Base-by-base conservation (phyloP, 2,329 filamentous ascomycete species). In the Chaetomium sp. region DNA sequence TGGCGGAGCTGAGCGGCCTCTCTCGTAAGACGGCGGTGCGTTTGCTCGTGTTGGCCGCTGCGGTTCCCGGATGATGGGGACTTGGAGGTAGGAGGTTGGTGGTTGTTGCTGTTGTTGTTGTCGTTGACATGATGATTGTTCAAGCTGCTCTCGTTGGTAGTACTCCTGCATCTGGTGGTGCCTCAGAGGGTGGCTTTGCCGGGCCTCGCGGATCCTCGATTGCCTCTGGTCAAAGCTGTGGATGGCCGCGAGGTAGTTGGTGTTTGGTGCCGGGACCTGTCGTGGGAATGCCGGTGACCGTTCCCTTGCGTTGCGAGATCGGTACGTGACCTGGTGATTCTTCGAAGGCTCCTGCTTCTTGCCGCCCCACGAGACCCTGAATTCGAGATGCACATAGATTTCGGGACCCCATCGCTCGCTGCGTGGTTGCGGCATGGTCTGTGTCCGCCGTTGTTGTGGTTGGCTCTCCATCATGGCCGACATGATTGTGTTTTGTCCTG, bases 331-430 rank as follows among this genome's bases (percentile, higher is more conserved):
- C 34, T 73, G 72, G 57, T 76, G 76, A 51, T 67, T 72, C 56
- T 72, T 75, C 10, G 74, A 70, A 10, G 72, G 57, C 6, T 52
- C 45, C 54, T 75, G 70, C 41, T 61, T 62, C 48, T 71, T 72
- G n/a, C 72, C 71, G n/a, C 72, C 71, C 72, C 75, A 79, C 0
- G 77, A 78, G 32, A 81, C 66, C 35, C 78, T 76, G 56, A 80
- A 77, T 62, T 79, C 77, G 56, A 81, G 67, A 53, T 78, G 74
- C 8, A 80, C 67, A 56, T 78, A 80, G 53, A 80, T 68, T 56
- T 76, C 74, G 34, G 74, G 75, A 34, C 68, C 64, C 42, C 61
- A 46, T 47, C 58, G 56, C 33, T 63, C 59, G 11, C 38, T 46
- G 19, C 49, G 46, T 19, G 48, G 35, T 40, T 38, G 48, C 35